Percentiles rank a stretch among this genome's conserved stretches.
Evolutionary conservation across 2,329 filamentous ascomycete species (phyloP).

Genomic region (Dryadomyces quercivorus): DNA sequence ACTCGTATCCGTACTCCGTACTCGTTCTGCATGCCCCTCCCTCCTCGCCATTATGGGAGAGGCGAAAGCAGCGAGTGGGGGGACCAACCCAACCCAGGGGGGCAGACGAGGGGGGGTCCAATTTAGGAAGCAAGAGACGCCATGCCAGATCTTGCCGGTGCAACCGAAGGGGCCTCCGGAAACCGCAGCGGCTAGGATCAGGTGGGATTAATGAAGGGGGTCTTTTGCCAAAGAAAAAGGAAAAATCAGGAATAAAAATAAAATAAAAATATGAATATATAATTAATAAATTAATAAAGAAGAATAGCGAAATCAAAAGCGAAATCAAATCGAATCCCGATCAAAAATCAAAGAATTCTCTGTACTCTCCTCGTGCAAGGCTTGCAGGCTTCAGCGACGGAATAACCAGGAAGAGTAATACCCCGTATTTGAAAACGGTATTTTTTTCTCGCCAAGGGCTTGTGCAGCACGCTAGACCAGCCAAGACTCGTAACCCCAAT

Average conservation of each 20-base stretch:
- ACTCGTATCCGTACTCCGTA: not conserved
- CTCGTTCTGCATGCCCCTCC: not conserved
- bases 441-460: too few species aligned
- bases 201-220: too few species aligned
- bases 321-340: too few species aligned
- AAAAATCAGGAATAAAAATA: not conserved
- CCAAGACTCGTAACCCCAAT: too few species aligned
- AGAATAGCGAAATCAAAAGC: too few species aligned
- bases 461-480: too few species aligned
- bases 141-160: not conserved
- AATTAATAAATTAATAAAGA: too few species aligned
- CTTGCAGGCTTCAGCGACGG: too few species aligned
- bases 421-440: not conserved
- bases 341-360: too few species aligned
- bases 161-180: slow-evolving; percentile 1
- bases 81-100: not conserved
- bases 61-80: not conserved
- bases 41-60: not conserved
- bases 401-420: too few species aligned
- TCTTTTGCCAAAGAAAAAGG: not conserved
- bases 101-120: not conserved
- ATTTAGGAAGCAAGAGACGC: not conserved
- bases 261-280: too few species aligned
- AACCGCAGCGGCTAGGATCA: not conserved
- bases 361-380: too few species aligned